A percentile compares a stretch with the other conserved stretches of the same genome.
Conservation (phyloP, 495 filamentous ascomycete genomes). For the Podospora fimiseda region DNA sequence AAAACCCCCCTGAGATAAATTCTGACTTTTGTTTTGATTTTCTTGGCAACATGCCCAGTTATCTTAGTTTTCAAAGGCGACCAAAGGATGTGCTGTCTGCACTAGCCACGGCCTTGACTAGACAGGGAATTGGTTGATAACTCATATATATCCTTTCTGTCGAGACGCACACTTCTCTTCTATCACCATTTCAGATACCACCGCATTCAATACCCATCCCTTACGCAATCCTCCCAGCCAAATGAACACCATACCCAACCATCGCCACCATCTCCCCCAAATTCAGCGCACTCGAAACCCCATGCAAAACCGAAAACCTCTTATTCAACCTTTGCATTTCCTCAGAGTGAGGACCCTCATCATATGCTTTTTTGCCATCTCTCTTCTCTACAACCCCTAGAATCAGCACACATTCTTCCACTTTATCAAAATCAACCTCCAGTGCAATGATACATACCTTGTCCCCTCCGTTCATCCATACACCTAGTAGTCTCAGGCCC, state of each 20-base stretch:
- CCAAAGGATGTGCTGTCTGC: too few species aligned
- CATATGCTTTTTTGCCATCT: constrained; percentile 80
- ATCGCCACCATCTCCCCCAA: constrained; percentile 59
- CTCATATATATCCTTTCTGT: too few species aligned
- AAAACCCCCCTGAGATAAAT: too few species aligned
- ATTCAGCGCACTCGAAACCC: constrained; percentile 68
- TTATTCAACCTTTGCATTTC: constrained; percentile 80
- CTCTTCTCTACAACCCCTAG: constrained; percentile 41
- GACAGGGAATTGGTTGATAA: too few species aligned
- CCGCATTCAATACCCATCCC: neutral
- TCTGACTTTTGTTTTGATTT: too few species aligned
- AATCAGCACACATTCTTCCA: too few species aligned
- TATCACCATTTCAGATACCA: too few species aligned
- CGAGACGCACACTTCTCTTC: too few species aligned
- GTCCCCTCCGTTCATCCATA: constrained; percentile 68
- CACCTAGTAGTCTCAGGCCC: constrained; percentile 65
- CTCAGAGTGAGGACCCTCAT: constrained; percentile 63
- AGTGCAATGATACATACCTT: constrained; percentile 49
- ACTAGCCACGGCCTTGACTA: too few species aligned
- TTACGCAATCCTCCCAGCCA: constrained; percentile 51
- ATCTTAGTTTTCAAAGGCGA: too few species aligned
- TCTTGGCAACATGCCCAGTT: too few species aligned
- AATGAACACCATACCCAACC: constrained; percentile 63
- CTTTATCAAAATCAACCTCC: neutral
- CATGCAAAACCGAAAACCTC: constrained; percentile 72